A percentile compares a stretch with the other conserved stretches of the same genome.
phyloP scores from a whole-genome alignment of 345 rosid genomes.

The Salix brachista region DNA sequence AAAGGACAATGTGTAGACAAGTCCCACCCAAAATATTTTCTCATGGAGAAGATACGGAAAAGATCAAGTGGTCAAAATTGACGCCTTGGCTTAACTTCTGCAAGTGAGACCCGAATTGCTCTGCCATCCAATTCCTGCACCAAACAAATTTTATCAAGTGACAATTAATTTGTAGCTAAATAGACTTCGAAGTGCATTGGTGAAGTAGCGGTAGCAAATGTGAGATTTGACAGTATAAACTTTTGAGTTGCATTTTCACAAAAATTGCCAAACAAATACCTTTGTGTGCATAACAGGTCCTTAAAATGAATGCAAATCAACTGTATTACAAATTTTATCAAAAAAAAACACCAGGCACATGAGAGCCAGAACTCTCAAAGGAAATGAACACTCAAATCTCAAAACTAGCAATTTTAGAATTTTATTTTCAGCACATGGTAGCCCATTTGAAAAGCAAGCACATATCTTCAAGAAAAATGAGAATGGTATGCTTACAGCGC shows the following conservation, averaged over 20 bases:
- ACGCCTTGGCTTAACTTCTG: slow-evolving; percentile 82
- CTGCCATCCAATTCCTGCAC: slow-evolving; percentile 87
- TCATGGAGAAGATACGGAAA: not conserved
- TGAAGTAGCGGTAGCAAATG: not conserved
- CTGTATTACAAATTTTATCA: not conserved
- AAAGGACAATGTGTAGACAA: not conserved
- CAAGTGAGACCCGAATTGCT: slow-evolving; percentile 74
- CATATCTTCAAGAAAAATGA: not conserved
- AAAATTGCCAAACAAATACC: not conserved
- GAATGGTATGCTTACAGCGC: slow-evolving; percentile 57
- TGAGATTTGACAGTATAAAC: not conserved
- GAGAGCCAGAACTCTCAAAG: not conserved
- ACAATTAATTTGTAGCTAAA: not conserved
- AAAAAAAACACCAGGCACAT: not conserved
- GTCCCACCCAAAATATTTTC: slow-evolving; percentile 28
- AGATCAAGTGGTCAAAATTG: slow-evolving; percentile 44
- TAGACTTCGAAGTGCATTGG: not conserved
- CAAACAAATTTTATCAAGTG: slow-evolving; percentile 6
- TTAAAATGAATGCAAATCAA: not conserved
- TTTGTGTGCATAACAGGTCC: not conserved
- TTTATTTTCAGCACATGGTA: not conserved
- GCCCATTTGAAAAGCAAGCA: not conserved
- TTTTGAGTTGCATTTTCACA: not conserved
- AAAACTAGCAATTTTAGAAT: not conserved
- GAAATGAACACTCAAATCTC: not conserved